Percentiles rank a stretch among this genome's conserved stretches.
Evolutionary conservation across 768 basidiomycete species (phyloP).

Genomic region (Artomyces pyxidatus): DNA sequence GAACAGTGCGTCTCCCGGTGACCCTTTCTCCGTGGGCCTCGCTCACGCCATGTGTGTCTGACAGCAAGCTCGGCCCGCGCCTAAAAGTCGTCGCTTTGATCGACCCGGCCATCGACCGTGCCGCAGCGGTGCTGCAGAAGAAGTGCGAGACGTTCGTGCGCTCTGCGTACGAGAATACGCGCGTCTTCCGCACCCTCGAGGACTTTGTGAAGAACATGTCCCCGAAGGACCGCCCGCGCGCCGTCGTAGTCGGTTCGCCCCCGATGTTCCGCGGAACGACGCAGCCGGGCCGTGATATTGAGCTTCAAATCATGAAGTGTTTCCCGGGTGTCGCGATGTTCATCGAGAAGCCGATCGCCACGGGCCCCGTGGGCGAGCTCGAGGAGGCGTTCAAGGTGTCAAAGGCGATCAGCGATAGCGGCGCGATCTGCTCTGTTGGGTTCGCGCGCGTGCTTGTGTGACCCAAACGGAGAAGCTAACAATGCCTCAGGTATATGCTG

Average conservation of each 20-base stretch:
- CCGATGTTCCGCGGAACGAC: conserved; percentile 86
- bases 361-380: conserved; percentile 64
- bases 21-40: background rate
- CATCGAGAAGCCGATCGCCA: conserved; percentile 88
- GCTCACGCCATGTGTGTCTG: conserved; percentile 5
- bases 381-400: conserved; percentile 64
- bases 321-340: conserved; percentile 90
- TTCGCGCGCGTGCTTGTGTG: conserved; percentile 27
- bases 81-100: conserved; percentile 94
- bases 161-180: conserved; percentile 86
- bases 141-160: conserved; percentile 92
- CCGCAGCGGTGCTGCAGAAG: conserved; percentile 70
- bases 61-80: conserved; percentile 87
- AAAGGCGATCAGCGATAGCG: conserved; percentile 57
- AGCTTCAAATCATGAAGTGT: conserved; percentile 75
- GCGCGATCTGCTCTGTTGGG: conserved; percentile 85
- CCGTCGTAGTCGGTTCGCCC: conserved; percentile 86
- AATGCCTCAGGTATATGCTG: conserved; percentile 68
- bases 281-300: conserved; percentile 72
- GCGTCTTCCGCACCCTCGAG: conserved; percentile 75
- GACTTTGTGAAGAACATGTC: conserved; percentile 72
- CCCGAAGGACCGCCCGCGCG: conserved; percentile 61
- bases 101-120: conserved; percentile 83
- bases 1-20: conserved; percentile 54
- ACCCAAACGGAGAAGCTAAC: background rate